Percentiles rank a stretch among this genome's conserved stretches.
Evolutionary conservation across 768 basidiomycete species (phyloP).

Genomic region (Zangia roseola): DNA sequence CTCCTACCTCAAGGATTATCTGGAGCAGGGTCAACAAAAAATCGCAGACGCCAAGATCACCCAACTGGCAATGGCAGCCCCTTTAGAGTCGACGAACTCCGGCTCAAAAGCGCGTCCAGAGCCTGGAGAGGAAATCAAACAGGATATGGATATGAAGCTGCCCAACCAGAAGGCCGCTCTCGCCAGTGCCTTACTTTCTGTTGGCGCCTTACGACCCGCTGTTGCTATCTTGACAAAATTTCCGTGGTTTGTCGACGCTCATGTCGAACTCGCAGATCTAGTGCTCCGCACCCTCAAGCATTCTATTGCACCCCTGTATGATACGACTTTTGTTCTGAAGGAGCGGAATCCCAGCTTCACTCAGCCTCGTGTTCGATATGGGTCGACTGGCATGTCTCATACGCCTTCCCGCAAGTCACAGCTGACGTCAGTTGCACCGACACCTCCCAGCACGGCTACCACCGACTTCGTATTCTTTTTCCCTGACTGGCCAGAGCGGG

Average conservation of each 20-base stretch:
- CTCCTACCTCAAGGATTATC: conserved; percentile 60
- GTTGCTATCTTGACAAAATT: conserved; percentile 77
- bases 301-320: conserved; percentile 70
- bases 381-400: conserved; percentile 50
- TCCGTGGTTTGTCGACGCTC: conserved; percentile 81
- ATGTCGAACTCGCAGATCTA: conserved; percentile 84
- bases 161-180: conserved; percentile 82
- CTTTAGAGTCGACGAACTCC: conserved; percentile 56
- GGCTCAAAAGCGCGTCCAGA: conserved; percentile 41
- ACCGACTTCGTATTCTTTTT: conserved; percentile 91
- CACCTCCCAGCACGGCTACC: conserved; percentile 71
- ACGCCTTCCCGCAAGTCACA: conserved; percentile 58
- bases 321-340: conserved; percentile 46
- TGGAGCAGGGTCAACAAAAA: conserved; percentile 58
- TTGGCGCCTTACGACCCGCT: conserved; percentile 81
- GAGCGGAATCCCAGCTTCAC: conserved; percentile 62
- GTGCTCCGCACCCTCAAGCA: conserved; percentile 72
- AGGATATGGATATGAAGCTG: conserved; percentile 37
- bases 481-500: conserved; percentile 72
- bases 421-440: conserved; percentile 77
- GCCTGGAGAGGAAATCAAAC: conserved; percentile 37
- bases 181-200: conserved; percentile 73
- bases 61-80: conserved; percentile 82
- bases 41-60: conserved; percentile 70
- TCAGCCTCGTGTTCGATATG: conserved; percentile 63